These are phyloP conservation scores for Sinapis alba DNA, from an alignment of 441 rosid genomes.

Conservation along the genomic window DNA sequence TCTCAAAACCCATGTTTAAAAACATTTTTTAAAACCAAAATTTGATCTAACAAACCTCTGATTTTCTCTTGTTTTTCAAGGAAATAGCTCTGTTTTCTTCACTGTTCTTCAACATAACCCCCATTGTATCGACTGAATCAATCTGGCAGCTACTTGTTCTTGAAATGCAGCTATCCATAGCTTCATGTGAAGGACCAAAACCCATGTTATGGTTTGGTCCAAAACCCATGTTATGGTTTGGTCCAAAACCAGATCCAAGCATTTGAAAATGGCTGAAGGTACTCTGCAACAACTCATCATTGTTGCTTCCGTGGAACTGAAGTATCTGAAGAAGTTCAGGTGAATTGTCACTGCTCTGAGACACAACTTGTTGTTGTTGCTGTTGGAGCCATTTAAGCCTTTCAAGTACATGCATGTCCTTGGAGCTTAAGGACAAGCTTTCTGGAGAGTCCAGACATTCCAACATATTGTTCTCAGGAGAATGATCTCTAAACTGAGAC, in stretches of 20 bases:
- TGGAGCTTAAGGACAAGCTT: slow-evolving; percentile 22
- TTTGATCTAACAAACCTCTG: slow-evolving; percentile 45
- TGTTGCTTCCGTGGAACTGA: slow-evolving; percentile 37
- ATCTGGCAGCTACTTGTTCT: slow-evolving; percentile 46
- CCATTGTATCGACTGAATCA: slow-evolving; percentile 32
- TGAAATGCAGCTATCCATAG: slow-evolving; percentile 43
- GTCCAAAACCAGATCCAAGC: slow-evolving; percentile 32
- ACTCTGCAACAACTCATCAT: slow-evolving; percentile 34
- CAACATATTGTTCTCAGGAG: slow-evolving; percentile 29
- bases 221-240: slow-evolving; percentile 31
- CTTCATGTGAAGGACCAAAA: slow-evolving; percentile 29
- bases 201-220: slow-evolving; percentile 24
- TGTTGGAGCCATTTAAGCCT: slow-evolving; percentile 44
- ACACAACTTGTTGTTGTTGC: slow-evolving; percentile 28
- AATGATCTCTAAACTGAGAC: slow-evolving; percentile 35
- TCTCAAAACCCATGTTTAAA: neutral
- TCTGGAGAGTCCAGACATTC: slow-evolving; percentile 39
- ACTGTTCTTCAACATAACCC: slow-evolving; percentile 29
- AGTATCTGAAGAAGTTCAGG: slow-evolving; percentile 43
- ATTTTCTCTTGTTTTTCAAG: slow-evolving; percentile 48
- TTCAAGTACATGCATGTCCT: slow-evolving; percentile 41
- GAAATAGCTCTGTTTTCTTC: slow-evolving; percentile 25
- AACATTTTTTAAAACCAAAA: neutral
- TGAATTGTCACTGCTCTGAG: slow-evolving; percentile 19
- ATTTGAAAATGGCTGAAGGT: slow-evolving; percentile 36